phyloP scores from a whole-genome alignment of 2,329 filamentous ascomycete species.

The Pseudonectria buxi region DNA sequence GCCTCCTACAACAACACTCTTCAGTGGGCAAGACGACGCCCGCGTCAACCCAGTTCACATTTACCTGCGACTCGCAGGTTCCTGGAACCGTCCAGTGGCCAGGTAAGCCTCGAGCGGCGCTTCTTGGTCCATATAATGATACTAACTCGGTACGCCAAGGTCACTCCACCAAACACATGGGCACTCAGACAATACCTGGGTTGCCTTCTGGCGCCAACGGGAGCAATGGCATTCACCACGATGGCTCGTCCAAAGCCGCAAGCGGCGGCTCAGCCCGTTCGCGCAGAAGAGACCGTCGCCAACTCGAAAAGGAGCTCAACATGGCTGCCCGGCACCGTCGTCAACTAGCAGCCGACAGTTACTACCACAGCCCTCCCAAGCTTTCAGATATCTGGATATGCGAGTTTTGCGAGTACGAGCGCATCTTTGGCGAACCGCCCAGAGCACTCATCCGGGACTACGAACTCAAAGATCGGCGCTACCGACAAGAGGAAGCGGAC shows the following conservation, averaged over 20 bases:
- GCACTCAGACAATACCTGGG: slow-evolving; percentile 10
- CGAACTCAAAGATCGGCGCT: slow-evolving; percentile 85
- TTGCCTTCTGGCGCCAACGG: slow-evolving; percentile 8
- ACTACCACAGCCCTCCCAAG: slow-evolving; percentile 65
- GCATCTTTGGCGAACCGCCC: slow-evolving; percentile 85
- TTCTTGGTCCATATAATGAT: background rate
- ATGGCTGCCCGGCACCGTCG: slow-evolving; percentile 71
- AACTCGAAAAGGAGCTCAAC: slow-evolving; percentile 63
- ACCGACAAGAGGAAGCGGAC: slow-evolving; percentile 79
- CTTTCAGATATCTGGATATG: slow-evolving; percentile 84
- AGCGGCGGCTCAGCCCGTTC: slow-evolving; percentile 22
- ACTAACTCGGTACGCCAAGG: slow-evolving; percentile 10
- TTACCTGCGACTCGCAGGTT: slow-evolving; percentile 88
- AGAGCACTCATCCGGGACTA: slow-evolving; percentile 82
- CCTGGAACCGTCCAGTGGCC: slow-evolving; percentile 74
- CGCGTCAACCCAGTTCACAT: slow-evolving; percentile 86
- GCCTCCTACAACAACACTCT: slow-evolving; percentile 64
- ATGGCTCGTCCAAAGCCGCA: slow-evolving; percentile 28
- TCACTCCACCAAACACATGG: slow-evolving; percentile 17
- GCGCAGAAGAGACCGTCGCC: slow-evolving; percentile 56
- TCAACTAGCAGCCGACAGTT: slow-evolving; percentile 68
- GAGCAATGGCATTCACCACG: slow-evolving; percentile 20
- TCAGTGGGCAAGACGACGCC: slow-evolving; percentile 54
- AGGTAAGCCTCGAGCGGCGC: slow-evolving; percentile 32
- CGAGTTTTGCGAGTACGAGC: slow-evolving; percentile 96